These are phyloP conservation scores for Wickerhamomyces bisporus DNA, from an alignment of 805 yeast genomes.

Conservation along the genomic window DNA sequence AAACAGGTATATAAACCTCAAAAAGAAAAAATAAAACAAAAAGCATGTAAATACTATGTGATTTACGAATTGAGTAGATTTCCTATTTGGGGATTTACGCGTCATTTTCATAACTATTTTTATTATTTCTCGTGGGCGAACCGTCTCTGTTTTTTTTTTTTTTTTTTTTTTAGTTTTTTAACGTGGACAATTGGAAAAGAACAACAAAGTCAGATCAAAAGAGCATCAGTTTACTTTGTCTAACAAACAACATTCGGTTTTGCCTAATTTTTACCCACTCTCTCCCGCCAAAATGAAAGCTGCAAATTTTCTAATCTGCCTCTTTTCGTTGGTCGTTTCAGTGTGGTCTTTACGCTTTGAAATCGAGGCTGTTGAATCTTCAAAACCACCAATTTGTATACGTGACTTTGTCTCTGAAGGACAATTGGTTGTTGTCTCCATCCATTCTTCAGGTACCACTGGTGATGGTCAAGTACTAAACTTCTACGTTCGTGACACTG, in stretches of 20 bases:
- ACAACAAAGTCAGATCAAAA: slow-evolving; percentile 3
- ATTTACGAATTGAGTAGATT: no score
- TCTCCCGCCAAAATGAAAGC: slow-evolving; percentile 19
- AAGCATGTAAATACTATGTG: no score
- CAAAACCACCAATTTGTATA: slow-evolving; percentile 67
- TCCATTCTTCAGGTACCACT: slow-evolving; percentile 63
- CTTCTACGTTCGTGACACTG: slow-evolving; percentile 63
- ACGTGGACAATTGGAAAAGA: no score
- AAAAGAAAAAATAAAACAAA: no score
- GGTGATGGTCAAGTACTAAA: slow-evolving; percentile 87
- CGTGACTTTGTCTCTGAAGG: slow-evolving; percentile 87
- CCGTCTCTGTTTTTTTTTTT: background rate
- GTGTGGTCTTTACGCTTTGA: slow-evolving; percentile 45
- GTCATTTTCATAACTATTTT: no score
- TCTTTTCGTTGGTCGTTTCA: slow-evolving; percentile 10
- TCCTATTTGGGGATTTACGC: no score
- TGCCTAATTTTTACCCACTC: no score
- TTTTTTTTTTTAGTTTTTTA: no score
- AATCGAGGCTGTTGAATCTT: slow-evolving; percentile 39
- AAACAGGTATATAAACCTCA: no score
- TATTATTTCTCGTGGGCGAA: background rate
- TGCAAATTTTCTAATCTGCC: slow-evolving; percentile 6
- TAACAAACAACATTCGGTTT: no score
- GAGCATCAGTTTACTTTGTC: no score
- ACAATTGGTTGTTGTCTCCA: slow-evolving; percentile 81